Evolutionary conservation across 208 protist species (phyloP).

Genomic region (Leishmania amazonensis): DNA sequence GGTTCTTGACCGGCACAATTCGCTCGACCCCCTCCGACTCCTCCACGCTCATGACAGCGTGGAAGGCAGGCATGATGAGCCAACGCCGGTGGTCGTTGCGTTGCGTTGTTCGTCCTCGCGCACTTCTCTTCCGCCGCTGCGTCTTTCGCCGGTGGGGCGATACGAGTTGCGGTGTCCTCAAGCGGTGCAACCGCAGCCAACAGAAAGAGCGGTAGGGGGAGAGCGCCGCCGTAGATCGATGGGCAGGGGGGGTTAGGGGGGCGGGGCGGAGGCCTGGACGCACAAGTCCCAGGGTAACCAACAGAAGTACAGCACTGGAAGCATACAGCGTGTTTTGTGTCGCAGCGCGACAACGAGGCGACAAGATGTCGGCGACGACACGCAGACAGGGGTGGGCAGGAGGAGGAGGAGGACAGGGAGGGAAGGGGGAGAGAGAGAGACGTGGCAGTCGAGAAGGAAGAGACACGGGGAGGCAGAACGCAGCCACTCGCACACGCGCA

Average conservation of each 20-base stretch:
- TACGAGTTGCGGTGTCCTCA: background rate
- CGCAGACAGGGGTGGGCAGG: background rate
- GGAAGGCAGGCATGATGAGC: constrained; percentile 61
- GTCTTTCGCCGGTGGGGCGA: background rate
- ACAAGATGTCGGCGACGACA: background rate
- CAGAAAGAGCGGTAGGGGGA: background rate
- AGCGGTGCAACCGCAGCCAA: background rate
- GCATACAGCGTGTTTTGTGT: background rate
- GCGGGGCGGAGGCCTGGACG: background rate
- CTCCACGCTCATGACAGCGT: constrained; percentile 43
- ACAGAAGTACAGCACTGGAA: background rate
- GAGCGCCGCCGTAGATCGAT: background rate
- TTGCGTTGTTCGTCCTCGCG: background rate
- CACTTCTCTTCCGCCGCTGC: background rate
- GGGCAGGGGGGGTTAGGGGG: background rate
- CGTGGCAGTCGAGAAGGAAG: background rate
- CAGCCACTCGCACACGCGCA: background rate
- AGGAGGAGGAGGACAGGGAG: background rate
- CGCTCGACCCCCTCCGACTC: constrained; percentile 55
- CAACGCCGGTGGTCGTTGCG: background rate
- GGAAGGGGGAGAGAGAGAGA: background rate
- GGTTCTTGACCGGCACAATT: constrained; percentile 38
- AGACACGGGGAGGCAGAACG: background rate
- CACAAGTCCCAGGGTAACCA: background rate
- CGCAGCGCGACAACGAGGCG: background rate